A percentile compares a stretch with the other conserved stretches of the same genome.
Conservation (phyloP, 2,329 filamentous ascomycete genomes). For the Chlorencoelia australis region DNA sequence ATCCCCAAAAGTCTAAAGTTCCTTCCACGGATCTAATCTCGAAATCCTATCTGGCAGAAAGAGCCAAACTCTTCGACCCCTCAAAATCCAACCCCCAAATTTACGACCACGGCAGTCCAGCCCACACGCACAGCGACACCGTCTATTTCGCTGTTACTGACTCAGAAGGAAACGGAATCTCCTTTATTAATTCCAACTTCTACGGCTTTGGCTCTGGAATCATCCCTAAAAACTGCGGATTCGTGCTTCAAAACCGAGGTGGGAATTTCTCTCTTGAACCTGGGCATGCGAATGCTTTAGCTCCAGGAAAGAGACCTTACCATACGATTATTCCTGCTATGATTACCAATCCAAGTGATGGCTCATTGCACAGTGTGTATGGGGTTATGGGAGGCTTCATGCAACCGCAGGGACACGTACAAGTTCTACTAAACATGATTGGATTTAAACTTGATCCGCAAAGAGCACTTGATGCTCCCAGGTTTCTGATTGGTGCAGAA, state of each 20-base stretch:
- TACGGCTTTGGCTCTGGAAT: slow-evolving; percentile 80
- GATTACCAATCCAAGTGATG: slow-evolving; percentile 67
- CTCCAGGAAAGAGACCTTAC: slow-evolving; percentile 79
- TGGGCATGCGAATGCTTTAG: slow-evolving; percentile 70
- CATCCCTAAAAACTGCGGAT: slow-evolving; percentile 76
- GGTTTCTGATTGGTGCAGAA: slow-evolving; percentile 71
- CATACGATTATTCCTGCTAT: slow-evolving; percentile 96
- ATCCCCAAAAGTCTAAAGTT: slow-evolving; percentile 63
- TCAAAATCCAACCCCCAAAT: slow-evolving; percentile 48
- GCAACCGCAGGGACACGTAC: slow-evolving; percentile 94
- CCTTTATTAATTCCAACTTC: slow-evolving; percentile 96
- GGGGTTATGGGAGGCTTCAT: slow-evolving; percentile 98
- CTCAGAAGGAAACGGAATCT: slow-evolving; percentile 74
- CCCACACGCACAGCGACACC: slow-evolving; percentile 78
- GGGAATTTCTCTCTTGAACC: slow-evolving; percentile 69
- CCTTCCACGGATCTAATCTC: slow-evolving; percentile 62
- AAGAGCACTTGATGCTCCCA: slow-evolving; percentile 78
- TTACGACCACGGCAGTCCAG: slow-evolving; percentile 68
- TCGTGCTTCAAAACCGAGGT: slow-evolving; percentile 89
- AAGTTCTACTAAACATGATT: slow-evolving; percentile 83
- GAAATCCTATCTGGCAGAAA: slow-evolving; percentile 61
- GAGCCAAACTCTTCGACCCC: slow-evolving; percentile 48
- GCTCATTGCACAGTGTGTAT: slow-evolving; percentile 72
- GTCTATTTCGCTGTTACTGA: slow-evolving; percentile 90
- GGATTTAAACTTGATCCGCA: slow-evolving; percentile 76